Evolutionary conservation across 768 basidiomycete genomes (phyloP).

Genomic region (Mycena indigotica): DNA sequence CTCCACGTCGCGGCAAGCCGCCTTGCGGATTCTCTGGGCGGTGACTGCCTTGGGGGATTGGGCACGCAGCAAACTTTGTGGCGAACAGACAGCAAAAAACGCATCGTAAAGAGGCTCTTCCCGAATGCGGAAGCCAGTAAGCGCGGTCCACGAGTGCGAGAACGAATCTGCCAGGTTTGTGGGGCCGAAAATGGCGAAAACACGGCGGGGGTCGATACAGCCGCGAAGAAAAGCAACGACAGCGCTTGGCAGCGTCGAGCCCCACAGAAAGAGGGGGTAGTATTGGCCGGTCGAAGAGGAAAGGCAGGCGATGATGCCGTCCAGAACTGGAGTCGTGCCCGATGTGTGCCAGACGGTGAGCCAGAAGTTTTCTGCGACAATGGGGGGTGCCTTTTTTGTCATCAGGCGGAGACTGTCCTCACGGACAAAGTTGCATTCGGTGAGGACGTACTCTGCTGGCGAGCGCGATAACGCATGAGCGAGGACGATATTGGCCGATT

Average conservation of each 20-base stretch:
- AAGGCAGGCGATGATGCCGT: conserved; percentile 51
- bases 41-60: conserved; percentile 30
- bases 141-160: conserved; percentile 43
- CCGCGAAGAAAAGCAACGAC: conserved; percentile 40
- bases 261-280: conserved; percentile 58
- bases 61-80: conserved; percentile 32
- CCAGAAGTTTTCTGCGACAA: conserved; percentile 42
- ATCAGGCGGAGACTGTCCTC: conserved; percentile 36
- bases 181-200: conserved; percentile 55
- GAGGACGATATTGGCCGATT: conserved; percentile 54
- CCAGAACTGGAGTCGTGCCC: conserved; percentile 34
- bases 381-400: conserved; percentile 25
- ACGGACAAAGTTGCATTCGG: conserved; percentile 37
- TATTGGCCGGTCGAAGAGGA: conserved; percentile 41
- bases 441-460: conserved; percentile 38
- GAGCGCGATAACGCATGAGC: conserved; percentile 51
- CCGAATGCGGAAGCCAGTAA: conserved; percentile 41
- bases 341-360: conserved; percentile 48
- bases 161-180: conserved; percentile 45
- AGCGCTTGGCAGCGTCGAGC: conserved; percentile 30
- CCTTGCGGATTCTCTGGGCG: conserved; percentile 40
- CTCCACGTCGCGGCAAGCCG: conserved; percentile 38
- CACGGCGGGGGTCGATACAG: conserved; percentile 40
- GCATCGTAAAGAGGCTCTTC: conserved; percentile 54
- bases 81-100: conserved; percentile 46